These are phyloP conservation scores for Verticillium isaacii DNA, from an alignment of 2,329 filamentous ascomycete species.

Conservation along the genomic window DNA sequence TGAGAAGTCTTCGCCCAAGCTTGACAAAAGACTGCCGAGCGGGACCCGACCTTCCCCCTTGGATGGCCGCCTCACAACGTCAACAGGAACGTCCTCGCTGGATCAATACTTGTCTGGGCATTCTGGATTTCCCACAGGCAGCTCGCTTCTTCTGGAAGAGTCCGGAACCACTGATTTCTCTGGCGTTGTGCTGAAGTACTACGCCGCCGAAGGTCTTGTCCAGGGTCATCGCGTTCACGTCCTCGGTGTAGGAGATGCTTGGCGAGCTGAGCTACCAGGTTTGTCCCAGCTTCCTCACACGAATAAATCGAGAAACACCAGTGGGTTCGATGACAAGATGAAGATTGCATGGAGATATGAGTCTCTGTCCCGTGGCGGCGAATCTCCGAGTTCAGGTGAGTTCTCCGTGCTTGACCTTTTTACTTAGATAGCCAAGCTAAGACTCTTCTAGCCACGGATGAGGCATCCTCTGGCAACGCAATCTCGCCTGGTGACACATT, in stretches of 20 bases:
- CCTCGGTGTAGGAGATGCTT: conserved; percentile 71
- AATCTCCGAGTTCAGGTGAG: conserved; percentile 11
- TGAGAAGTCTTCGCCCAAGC: not conserved
- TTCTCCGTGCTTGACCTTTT: not conserved
- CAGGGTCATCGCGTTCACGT: conserved; percentile 89
- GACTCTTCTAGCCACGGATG: not conserved
- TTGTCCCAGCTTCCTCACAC: conserved; percentile 42
- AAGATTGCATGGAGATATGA: conserved; percentile 99
- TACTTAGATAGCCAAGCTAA: not conserved
- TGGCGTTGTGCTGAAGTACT: conserved; percentile 78
- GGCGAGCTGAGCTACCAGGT: conserved; percentile 81
- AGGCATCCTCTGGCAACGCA: too few species aligned
- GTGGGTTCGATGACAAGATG: conserved; percentile 67
- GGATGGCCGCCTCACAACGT: conserved; percentile 83
- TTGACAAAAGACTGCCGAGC: conserved; percentile 3
- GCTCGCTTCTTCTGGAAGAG: conserved; percentile 76
- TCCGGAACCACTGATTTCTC: conserved; percentile 92
- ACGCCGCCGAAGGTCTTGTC: conserved; percentile 85
- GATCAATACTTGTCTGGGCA: conserved; percentile 85
- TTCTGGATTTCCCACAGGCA: conserved; percentile 77
- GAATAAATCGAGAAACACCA: conserved; percentile 33
- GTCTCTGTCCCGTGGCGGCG: conserved; percentile 50
- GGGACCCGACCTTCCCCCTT: conserved; percentile 71
- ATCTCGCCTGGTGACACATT: conserved; percentile 38
- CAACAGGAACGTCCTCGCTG: conserved; percentile 82